Evolutionary conservation across 2,329 filamentous ascomycete genomes (phyloP), one percentile per base, ranked within the genome.

Genomic region (Alternaria sp.): DNA sequence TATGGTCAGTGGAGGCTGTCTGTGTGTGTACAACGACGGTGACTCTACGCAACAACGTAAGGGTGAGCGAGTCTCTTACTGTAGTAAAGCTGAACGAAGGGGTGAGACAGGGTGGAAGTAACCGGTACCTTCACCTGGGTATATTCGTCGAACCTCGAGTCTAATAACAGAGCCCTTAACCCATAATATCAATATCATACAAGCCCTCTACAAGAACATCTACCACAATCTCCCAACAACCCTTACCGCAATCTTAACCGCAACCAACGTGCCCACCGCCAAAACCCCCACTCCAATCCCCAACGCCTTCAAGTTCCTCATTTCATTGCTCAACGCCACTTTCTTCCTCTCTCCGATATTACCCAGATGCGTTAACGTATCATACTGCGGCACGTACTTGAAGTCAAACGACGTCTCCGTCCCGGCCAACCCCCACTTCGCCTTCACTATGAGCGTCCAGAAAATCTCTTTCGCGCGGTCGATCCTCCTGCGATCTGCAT

Each of bases 351-450:
- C 79, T 45, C 79, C 74, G 51, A 78, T 76, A 63, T 82, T 77
- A 2, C 82, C 82, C 77, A 85, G 77, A 50, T 83, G 80, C 5
- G 85, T 87, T 12, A 83, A 78, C 9, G 84, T 85, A 53, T 80
- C 74, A 53, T 85, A 84, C 67, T 86, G 81, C 0, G 90, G 90
- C 10, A 91, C 82, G 72, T 91, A 91, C 73, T 93, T 90, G 79
- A 93, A 91, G 19, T 90, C 87, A 72, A 93, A 93, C 9, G 81
- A 83, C 2, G 86, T 87, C 70, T 89, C 85, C 50, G 85, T 82
- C 0, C 90, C 83, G 11, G 79, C 88, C 8, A 94, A 82, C 0
- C 89, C 91, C 59, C 83, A 87, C 57, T 89, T 88, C 59, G 87
- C 86, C 60, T 90, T 84, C n/a, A 90, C 85, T 15, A 91, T 85